phyloP scores from a whole-genome alignment of 495 filamentous ascomycete species.

The Staphylotrichum tortipilum region DNA sequence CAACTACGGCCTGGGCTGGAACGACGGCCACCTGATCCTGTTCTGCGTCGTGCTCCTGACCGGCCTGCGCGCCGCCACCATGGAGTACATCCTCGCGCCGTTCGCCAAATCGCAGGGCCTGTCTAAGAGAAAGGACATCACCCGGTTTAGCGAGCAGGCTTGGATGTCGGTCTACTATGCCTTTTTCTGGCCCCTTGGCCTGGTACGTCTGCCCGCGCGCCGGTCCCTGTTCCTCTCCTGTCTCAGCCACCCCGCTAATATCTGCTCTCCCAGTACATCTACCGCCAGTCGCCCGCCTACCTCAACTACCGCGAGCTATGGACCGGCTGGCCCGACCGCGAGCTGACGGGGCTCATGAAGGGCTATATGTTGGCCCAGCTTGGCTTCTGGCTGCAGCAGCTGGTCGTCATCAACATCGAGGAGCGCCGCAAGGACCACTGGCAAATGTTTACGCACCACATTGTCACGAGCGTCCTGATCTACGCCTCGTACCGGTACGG shows the following conservation, averaged over 20 bases:
- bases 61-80: conserved; percentile 69
- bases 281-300: conserved; percentile 69
- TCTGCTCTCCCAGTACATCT: conserved; percentile 63
- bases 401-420: conserved; percentile 90
- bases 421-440: conserved; percentile 86
- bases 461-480: conserved; percentile 77
- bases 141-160: conserved; percentile 85
- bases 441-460: conserved; percentile 93
- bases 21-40: conserved; percentile 70
- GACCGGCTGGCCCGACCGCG: conserved; percentile 70
- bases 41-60: conserved; percentile 81
- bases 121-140: conserved; percentile 58
- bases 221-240: background rate
- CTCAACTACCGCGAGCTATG: conserved; percentile 70
- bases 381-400: conserved; percentile 89
- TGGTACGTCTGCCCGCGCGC: conserved; percentile 50
- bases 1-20: conserved; percentile 62
- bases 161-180: conserved; percentile 78
- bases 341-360: conserved; percentile 66
- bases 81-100: conserved; percentile 80
- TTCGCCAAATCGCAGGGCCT: conserved; percentile 62
- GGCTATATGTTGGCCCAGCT: conserved; percentile 88
- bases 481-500: conserved; percentile 73
- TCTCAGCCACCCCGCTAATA: conserved; percentile 15
- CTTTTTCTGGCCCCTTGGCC: conserved; percentile 71